phyloP scores from a whole-genome alignment of 352 stramenopile genomes.

The Globisporangium acanthophoron region DNA sequence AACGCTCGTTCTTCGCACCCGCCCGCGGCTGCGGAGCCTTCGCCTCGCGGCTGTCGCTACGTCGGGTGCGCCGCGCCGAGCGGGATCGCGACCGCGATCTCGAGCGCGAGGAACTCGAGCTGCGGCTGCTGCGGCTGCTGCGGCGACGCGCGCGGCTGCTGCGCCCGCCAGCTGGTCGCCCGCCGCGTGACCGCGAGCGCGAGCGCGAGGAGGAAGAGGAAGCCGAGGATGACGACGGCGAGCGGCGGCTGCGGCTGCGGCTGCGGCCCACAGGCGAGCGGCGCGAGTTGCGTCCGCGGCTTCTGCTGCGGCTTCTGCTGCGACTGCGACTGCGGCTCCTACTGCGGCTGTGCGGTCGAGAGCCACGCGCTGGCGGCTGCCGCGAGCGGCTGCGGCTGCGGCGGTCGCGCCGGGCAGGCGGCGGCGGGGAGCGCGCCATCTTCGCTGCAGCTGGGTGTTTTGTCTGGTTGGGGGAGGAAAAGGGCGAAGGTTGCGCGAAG shows the following conservation, averaged over 20 bases:
- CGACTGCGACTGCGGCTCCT: constrained; percentile 7
- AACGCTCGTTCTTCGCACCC: not conserved
- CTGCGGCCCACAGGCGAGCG: constrained; percentile 1
- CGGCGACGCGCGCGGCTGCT: not conserved
- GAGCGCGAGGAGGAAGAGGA: constrained; percentile 11
- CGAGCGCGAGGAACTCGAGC: constrained; percentile 7
- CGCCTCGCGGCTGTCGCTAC: not conserved
- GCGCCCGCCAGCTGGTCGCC: not conserved
- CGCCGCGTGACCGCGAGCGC: not conserved
- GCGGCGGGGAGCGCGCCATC: constrained; percentile 5
- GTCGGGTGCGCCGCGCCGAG: constrained; percentile 5
- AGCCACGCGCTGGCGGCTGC: not conserved
- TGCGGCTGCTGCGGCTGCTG: constrained; percentile 11
- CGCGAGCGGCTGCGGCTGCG: constrained; percentile 4
- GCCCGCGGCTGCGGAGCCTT: not conserved
- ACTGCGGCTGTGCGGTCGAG: constrained; percentile 5
- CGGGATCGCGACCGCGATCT: constrained; percentile 16
- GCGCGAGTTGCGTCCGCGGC: constrained; percentile 1
- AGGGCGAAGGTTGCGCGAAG: not conserved
- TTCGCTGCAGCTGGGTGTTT: not conserved
- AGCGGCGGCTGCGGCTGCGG: constrained; percentile 11
- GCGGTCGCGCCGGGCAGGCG: not conserved
- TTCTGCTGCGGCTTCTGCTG: not conserved
- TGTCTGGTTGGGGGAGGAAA: not conserved
- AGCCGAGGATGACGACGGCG: constrained; percentile 7